Conservation (phyloP, 78 protist species). For the Polysphondylium violaceum region DNA sequence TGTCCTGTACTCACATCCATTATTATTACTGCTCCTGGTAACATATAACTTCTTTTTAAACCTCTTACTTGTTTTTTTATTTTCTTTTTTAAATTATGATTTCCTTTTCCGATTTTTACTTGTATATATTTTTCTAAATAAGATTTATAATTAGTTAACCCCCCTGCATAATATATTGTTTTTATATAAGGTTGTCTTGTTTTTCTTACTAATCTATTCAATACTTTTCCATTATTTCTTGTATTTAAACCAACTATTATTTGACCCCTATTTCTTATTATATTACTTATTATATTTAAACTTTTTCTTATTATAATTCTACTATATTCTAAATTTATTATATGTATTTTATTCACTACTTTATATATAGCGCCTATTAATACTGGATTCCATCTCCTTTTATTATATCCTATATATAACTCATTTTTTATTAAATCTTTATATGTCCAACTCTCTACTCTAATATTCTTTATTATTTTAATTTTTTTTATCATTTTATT, state of each 20-base stretch:
- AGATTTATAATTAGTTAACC: background rate
- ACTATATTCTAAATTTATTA: background rate
- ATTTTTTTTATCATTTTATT: background rate
- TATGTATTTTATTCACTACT: background rate
- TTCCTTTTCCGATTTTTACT: background rate
- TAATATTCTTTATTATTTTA: background rate
- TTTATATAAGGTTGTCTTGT: background rate
- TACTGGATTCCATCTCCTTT: conserved; percentile 10
- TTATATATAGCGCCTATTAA: background rate
- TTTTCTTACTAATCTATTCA: background rate
- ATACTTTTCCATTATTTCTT: background rate
- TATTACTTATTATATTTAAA: background rate
- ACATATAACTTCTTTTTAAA: background rate
- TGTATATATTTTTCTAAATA: background rate
- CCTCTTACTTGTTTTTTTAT: background rate
- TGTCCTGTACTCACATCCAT: background rate
- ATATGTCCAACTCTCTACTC: background rate
- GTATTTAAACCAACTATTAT: background rate
- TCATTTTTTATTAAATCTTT: conserved; percentile 1
- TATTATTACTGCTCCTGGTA: background rate
- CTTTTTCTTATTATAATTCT: background rate
- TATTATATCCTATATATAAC: background rate
- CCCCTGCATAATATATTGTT: background rate
- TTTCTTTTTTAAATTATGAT: background rate
- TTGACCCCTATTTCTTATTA: background rate